These are phyloP conservation scores for Kluyveromyces nonfermentans DNA, from an alignment of 805 yeast species.

Conservation along the genomic window DNA sequence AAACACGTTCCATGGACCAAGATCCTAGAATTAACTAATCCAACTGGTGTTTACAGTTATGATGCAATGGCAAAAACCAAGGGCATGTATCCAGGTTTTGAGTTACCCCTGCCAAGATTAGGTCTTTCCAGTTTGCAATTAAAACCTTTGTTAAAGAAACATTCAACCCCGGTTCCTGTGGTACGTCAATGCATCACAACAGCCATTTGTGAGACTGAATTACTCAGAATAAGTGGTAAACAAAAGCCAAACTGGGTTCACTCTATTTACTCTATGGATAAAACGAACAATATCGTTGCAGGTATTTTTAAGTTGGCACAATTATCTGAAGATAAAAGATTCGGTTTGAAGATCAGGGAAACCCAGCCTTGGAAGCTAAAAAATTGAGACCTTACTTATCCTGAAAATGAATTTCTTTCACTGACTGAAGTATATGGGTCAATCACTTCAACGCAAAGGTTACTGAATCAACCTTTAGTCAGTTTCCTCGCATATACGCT, in stretches of 20 bases:
- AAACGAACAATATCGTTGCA: conserved; percentile 32
- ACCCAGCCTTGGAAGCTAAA: conserved; percentile 44
- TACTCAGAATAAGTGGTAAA: conserved; percentile 79
- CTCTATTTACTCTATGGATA: conserved; percentile 56
- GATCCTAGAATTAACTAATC: conserved; percentile 52
- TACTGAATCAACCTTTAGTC: background rate
- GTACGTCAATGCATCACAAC: conserved; percentile 79
- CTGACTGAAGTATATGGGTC: background rate
- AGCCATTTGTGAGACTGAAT: conserved; percentile 48
- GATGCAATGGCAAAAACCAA: conserved; percentile 53
- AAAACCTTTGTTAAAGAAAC: conserved; percentile 47
- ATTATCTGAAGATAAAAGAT: conserved; percentile 56
- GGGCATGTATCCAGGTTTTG: conserved; percentile 54
- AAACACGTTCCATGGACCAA: conserved; percentile 64
- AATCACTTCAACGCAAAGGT: background rate
- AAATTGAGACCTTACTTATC: too few species aligned
- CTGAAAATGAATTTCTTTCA: background rate
- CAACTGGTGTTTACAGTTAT: conserved; percentile 57
- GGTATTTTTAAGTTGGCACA: conserved; percentile 48
- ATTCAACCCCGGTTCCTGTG: conserved; percentile 44
- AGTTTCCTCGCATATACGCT: background rate
- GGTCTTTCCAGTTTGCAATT: conserved; percentile 63
- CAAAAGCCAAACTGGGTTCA: conserved; percentile 73
- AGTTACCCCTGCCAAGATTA: conserved; percentile 64
- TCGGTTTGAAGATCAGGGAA: conserved; percentile 59